These are phyloP conservation scores for Eutypella sp. DNA, from an alignment of 2,329 filamentous ascomycete species.

Conservation along the genomic window DNA sequence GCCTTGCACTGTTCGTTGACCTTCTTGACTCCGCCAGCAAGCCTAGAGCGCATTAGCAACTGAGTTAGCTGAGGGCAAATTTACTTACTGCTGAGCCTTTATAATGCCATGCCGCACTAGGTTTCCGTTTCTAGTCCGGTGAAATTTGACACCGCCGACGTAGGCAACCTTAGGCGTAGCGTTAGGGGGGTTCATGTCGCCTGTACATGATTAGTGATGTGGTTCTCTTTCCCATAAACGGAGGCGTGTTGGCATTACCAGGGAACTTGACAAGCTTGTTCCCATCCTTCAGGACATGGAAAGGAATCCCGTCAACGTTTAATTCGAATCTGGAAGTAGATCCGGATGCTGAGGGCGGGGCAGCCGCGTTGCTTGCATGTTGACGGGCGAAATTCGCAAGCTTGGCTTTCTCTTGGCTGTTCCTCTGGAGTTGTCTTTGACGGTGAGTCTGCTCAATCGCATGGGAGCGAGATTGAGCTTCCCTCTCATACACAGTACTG, in stretches of 20 bases:
- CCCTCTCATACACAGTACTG: constrained; percentile 69
- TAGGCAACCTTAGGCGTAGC: constrained; percentile 69
- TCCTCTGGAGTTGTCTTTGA: constrained; percentile 48
- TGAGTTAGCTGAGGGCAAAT: constrained; percentile 4
- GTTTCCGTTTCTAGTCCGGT: constrained; percentile 83
- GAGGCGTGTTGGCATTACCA: constrained; percentile 50
- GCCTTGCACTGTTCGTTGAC: constrained; percentile 68
- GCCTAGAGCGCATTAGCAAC: constrained; percentile 35
- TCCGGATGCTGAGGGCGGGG: constrained; percentile 24
- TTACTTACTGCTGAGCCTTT: constrained; percentile 67
- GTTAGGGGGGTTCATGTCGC: constrained; percentile 55
- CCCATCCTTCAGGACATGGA: constrained; percentile 68
- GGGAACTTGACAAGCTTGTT: constrained; percentile 74
- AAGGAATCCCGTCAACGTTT: constrained; percentile 65
- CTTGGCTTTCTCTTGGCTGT: constrained; percentile 54
- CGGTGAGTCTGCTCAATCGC: constrained; percentile 67
- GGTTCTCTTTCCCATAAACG: constrained; percentile 7
- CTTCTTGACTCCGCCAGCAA: constrained; percentile 57
- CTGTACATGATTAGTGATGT: constrained; percentile 30
- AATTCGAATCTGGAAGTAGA: constrained; percentile 53
- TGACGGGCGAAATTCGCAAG: constrained; percentile 44
- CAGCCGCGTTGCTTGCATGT: constrained; percentile 20
- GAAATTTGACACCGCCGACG: constrained; percentile 75
- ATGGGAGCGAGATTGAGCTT: constrained; percentile 60
- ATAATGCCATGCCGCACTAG: constrained; percentile 73